Base-by-base conservation (phyloP, 129 eudicot genomes). In the Deinandra increscens region DNA sequence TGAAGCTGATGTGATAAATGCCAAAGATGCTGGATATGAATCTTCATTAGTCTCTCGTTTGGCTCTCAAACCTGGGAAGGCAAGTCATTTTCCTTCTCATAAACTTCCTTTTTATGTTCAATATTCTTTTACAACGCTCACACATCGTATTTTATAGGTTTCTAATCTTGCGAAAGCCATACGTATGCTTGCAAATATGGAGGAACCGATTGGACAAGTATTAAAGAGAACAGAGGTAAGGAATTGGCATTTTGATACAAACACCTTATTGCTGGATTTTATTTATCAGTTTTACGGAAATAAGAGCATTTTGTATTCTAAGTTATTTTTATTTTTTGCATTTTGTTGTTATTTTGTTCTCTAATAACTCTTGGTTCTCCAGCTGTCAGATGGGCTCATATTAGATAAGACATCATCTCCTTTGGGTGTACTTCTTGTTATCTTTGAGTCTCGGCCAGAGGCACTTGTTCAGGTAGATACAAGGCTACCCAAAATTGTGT, bases 361-460 rank as follows among this genome's bases (percentile, higher is more conserved):
- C 19, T 41, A 6, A 11, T 58, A 23, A 58, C 56, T 55, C 9
- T 70, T 42, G 13, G 46, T 74, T 38, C 13, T 78, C 63, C 96
- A 94, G 99, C 81, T 94, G 77, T 87, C 99, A 37, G 97, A 89
- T 46, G 93, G 97, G 76, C 65, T 90, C n/a, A 51, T 87, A 46
- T 75, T 94, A 65, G 99, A 94, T 43, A 94, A 94, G 75, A 81
- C 87, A 50, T 85, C 99, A 3, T 87, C 97, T 73, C 87, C 97
- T 15, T 84, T 94, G 84, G 99, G 99, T 41, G 97, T 89, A 42
- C 99, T 94, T 48, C 82, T 94, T 69, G 84, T 94, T 78, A 91
- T 94, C 61, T 93, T 94, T 68, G 97, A 94, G 85, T 94, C 99
- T 55, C 95, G 99, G 15, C 99, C 99, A 5, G 99, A 93, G 59